Percentiles rank a stretch among this genome's conserved stretches.
Conservation (phyloP, 2,329 filamentous ascomycete species). For the Penicillium sp. region DNA sequence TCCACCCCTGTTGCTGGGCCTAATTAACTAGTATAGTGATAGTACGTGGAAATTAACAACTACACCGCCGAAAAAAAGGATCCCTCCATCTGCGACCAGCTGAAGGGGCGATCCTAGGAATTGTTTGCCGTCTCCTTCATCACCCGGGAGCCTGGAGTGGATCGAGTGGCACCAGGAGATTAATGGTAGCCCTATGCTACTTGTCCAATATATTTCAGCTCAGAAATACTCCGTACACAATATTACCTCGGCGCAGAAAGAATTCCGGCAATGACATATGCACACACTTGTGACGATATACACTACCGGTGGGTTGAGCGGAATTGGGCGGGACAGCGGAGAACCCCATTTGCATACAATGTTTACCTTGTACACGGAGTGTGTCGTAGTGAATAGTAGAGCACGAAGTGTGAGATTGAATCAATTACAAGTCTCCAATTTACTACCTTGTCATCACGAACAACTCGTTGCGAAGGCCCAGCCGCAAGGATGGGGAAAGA, state of each 20-base stretch:
- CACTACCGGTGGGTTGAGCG: not conserved
- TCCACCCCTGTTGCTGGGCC: not conserved
- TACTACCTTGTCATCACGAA: not conserved
- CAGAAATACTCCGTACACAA: not conserved
- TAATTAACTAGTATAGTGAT: not conserved
- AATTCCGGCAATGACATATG: slow-evolving; percentile 3
- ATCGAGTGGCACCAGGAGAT: slow-evolving; percentile 6
- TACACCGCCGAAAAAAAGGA: not conserved
- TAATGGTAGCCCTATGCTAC: slow-evolving; percentile 1
- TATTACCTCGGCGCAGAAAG: not conserved
- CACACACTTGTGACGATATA: not conserved
- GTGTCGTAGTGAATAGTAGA: not conserved
- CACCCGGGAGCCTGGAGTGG: not conserved
- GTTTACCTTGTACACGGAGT: not conserved
- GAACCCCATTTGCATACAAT: not conserved
- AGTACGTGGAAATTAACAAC: not conserved
- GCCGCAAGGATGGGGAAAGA: slow-evolving; percentile 26
- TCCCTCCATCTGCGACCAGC: not conserved
- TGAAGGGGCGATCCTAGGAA: slow-evolving; percentile 1
- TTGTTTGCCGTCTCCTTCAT: slow-evolving; percentile 5
- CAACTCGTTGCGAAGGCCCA: slow-evolving; percentile 6
- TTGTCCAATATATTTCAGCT: not conserved
- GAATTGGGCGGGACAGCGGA: not conserved
- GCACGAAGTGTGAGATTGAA: not conserved
- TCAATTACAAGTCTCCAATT: too few species aligned